Percentiles rank a stretch among this genome's conserved stretches.
Evolutionary conservation across 495 filamentous ascomycete genomes (phyloP).

Genomic region (Trichoderma parareesei): DNA sequence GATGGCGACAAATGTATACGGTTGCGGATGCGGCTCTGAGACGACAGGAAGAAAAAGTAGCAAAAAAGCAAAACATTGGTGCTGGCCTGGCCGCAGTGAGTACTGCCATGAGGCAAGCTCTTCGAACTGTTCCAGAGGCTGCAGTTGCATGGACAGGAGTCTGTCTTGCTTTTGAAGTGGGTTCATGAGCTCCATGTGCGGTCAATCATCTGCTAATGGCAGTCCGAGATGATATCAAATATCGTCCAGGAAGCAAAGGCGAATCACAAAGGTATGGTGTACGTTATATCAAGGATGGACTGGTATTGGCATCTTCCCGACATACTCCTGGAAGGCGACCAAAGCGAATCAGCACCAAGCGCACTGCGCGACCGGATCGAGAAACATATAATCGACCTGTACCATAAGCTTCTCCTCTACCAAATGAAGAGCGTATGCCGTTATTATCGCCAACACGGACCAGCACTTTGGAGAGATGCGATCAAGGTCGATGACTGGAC

Average conservation of each 20-base stretch:
- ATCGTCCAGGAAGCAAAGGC: background rate
- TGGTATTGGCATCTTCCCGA: constrained; percentile 14
- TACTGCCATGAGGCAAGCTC: background rate
- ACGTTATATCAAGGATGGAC: constrained; percentile 14
- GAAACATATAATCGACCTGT: background rate
- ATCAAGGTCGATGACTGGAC: background rate
- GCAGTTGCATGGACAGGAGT: constrained; percentile 13
- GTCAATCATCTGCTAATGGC: background rate
- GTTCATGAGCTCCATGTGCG: background rate
- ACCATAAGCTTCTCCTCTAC: background rate
- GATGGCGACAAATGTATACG: too few species aligned
- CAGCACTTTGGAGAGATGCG: background rate
- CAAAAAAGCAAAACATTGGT: too few species aligned
- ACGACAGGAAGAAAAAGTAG: too few species aligned
- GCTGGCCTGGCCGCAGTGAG: too few species aligned
- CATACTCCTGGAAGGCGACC: background rate
- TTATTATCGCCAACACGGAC: too few species aligned
- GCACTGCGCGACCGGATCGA: background rate
- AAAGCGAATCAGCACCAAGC: background rate
- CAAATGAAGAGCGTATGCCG: background rate
- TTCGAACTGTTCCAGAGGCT: constrained; percentile 11
- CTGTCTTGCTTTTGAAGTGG: constrained; percentile 25
- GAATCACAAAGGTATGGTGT: constrained; percentile 7
- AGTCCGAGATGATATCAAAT: background rate
- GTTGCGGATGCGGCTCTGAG: too few species aligned